Conservation (phyloP, 345 rosid genomes). For the Pugionium dolabratum region DNA sequence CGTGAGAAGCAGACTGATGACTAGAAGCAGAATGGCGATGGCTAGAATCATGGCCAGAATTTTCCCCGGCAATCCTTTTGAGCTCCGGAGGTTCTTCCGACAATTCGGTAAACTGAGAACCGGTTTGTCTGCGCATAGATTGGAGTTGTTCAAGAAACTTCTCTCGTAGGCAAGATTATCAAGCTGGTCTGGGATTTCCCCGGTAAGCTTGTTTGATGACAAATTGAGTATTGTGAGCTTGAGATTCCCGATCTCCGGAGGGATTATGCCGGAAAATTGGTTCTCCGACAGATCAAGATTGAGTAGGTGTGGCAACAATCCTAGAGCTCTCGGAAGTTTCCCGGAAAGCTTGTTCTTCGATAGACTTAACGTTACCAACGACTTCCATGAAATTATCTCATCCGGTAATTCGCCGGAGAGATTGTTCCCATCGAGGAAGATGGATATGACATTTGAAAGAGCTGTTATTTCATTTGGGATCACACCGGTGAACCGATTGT, state of each 20-base stretch:
- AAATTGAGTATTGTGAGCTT: slow-evolving; percentile 51
- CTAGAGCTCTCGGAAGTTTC: slow-evolving; percentile 59
- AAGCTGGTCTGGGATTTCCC: slow-evolving; percentile 55
- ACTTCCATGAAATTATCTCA: slow-evolving; percentile 62
- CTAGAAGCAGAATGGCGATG: slow-evolving; percentile 43
- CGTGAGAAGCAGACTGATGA: slow-evolving; percentile 37
- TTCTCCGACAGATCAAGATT: slow-evolving; percentile 71
- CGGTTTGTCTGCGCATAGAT: slow-evolving; percentile 59
- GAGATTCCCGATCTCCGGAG: slow-evolving; percentile 55
- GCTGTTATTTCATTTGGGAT: slow-evolving; percentile 61
- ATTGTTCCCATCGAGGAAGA: slow-evolving; percentile 60
- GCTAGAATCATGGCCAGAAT: slow-evolving; percentile 49
- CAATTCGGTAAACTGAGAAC: slow-evolving; percentile 63
- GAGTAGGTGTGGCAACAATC: slow-evolving; percentile 54
- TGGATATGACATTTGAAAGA: slow-evolving; percentile 46
- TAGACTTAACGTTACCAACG: slow-evolving; percentile 50
- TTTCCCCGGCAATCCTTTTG: slow-evolving; percentile 49
- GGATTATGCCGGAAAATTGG: slow-evolving; percentile 66
- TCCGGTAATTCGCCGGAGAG: slow-evolving; percentile 72
- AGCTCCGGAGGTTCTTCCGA: slow-evolving; percentile 16
- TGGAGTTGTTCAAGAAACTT: slow-evolving; percentile 68
- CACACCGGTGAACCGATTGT: slow-evolving; percentile 68
- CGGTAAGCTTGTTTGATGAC: slow-evolving; percentile 70
- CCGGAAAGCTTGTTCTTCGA: slow-evolving; percentile 73
- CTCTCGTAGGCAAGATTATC: slow-evolving; percentile 64